Base-by-base conservation (phyloP, 2,329 filamentous ascomycete species). In the Beauveria medogensis region DNA sequence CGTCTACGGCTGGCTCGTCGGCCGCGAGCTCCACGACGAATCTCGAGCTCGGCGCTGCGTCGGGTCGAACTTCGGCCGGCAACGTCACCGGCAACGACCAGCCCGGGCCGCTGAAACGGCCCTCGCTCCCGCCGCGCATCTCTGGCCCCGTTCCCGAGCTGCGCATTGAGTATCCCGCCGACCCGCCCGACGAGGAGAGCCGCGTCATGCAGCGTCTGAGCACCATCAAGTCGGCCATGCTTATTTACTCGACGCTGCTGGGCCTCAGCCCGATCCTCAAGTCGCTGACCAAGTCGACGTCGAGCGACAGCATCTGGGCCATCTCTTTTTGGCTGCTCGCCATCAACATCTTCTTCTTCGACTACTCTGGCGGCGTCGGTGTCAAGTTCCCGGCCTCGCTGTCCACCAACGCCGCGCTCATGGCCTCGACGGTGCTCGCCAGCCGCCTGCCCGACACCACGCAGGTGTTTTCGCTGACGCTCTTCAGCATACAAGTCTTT, bases 321-420 rank as follows among this genome's bases (percentile, higher is more conserved):
- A 89, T 99, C 79, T 94, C 91, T 55, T 92, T 91, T 69, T 94
- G 92, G 86, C 82, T 99, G 50, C 84, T 99, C 64, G 84, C 90
- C 68, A 93, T 97, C 75, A 99, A 99, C 73, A 91, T 97, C 64
- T 95, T 96, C 75, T 97, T 95, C 72, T 97, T 97, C 70, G 94
- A 99, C 79, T 99, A 99, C 73, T 90, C 91, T 12, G 89, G 90
- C 46, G 82, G 84, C 40, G 75, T 84, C 24, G 79, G 78, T 26
- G 75, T 73, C 62, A 88, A 86, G 67, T 88, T 90, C 66, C 87
- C 87, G 0, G 87, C 87, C 10, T 88, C 80, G 3, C 81, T 97
- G 5, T 96, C 91, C 10, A 99, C 94, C 26, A 99, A 97, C 66
- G 94, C 94, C 2, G 94, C 93, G 1, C 81, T 99, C 57, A 97